A percentile compares a stretch with the other conserved stretches of the same genome.
Evolutionary conservation across 768 basidiomycete species (phyloP).

Genomic region (Lactarius akahatsu): DNA sequence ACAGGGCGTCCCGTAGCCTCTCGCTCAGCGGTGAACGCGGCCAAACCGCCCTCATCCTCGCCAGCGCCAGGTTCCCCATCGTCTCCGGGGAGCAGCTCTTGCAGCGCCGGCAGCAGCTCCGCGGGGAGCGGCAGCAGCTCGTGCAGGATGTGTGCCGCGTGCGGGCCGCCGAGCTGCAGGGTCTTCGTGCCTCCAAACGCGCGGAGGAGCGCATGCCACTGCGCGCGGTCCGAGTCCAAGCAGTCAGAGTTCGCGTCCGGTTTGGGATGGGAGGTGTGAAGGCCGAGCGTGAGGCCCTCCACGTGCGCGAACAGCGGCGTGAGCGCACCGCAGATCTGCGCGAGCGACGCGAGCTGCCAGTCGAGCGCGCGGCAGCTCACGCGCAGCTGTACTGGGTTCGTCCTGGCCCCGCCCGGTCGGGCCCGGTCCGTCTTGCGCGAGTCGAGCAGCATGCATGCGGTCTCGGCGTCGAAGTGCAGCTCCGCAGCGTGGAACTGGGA

Average conservation of each 20-base stretch:
- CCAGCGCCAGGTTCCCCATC: neutral
- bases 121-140: neutral
- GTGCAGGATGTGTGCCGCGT: neutral
- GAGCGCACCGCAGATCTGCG: conserved; percentile 10
- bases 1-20: neutral
- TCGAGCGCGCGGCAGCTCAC: conserved; percentile 2
- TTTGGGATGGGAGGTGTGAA: neutral
- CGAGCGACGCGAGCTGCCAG: neutral
- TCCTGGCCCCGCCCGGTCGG: too few relatives aligned
- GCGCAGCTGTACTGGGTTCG: neutral
- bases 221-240: neutral
- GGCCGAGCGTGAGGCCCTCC: conserved; percentile 8
- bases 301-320: neutral
- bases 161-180: neutral
- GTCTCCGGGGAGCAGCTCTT: conserved; percentile 2
- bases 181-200: conserved; percentile 6
- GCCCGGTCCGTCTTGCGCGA: neutral
- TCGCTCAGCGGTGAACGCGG: neutral
- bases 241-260: neutral
- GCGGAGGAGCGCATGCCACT: conserved; percentile 3
- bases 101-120: conserved; percentile 2
- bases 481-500: neutral
- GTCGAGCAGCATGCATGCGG: conserved; percentile 1
- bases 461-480: conserved; percentile 1
- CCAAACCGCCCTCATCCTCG: neutral